Evolutionary conservation across 805 yeast species (phyloP), one percentile per base, ranked within the genome.

Genomic region (Pichia kluyveri): DNA sequence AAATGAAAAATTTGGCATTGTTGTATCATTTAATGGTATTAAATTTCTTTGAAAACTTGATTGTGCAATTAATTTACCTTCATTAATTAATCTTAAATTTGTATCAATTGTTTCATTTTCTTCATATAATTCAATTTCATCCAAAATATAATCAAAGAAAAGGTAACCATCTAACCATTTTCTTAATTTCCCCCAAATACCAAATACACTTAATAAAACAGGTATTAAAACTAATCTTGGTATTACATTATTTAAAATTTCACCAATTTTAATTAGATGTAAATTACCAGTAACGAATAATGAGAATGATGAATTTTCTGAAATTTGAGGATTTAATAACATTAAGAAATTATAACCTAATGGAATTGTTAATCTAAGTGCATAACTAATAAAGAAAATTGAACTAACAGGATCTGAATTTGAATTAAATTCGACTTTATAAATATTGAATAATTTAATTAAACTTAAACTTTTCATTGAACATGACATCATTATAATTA

Each of bases 321-420:
- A 43, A 15, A 28, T 30, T 14, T 14, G 8, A 4, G 37, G 37
- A 43, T 79, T 72, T 49, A 83, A 73, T 46, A 87, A 68, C 44
- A 85, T 83, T 48, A 86, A 63, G 60, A 84, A 87, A 64, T 87
- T 87, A 66, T 83, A 87, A 27, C 86, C 79, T 52, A 87, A 69
- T 11, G 96, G 96, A 12, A 87, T 81, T 0, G 95, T 85, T 60
- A 87, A 69, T 53, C 96, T 79, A 45, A 90, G 83, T 18, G 86
- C 80, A 57, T 87, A 86, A 57, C 85, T 83, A 19, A 89, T 79
- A 61, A 85, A 87, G 60, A 86, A 87, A 34, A 86, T 72, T 23
- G 84, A 75, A 15, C 87, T 80, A 0, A 86, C 83, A 0, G 86
- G 83, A 59, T 83, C 91, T 0, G 91, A 82, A 46, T 80, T 75